These are phyloP conservation scores for Eucommia ulmoides DNA, from an alignment of 257 asterid species.

Conservation along the genomic window DNA sequence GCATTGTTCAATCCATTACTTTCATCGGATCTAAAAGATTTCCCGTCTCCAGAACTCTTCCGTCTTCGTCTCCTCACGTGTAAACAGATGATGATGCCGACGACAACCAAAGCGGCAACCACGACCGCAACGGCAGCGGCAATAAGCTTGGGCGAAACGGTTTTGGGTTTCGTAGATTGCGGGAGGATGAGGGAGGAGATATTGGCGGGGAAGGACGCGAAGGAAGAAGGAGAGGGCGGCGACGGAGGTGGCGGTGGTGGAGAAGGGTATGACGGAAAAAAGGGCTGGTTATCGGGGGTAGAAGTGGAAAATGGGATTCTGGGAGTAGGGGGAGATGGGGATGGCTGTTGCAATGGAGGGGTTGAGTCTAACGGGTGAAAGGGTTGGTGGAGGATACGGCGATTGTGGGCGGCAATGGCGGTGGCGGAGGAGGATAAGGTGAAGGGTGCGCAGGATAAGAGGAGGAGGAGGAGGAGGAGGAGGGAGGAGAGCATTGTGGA, in stretches of 20 bases:
- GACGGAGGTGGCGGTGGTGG: slow-evolving; percentile 6
- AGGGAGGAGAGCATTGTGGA: background rate
- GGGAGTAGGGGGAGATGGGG: background rate
- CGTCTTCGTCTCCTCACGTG: slow-evolving; percentile 2
- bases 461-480: slow-evolving; percentile 6
- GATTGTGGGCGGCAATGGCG: slow-evolving; percentile 9
- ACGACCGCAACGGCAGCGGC: slow-evolving; percentile 8
- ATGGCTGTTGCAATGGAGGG: slow-evolving; percentile 7
- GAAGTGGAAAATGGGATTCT: slow-evolving; percentile 10
- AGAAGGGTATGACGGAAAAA: slow-evolving; percentile 9
- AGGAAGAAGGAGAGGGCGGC: slow-evolving; percentile 8
- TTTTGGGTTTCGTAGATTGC: slow-evolving; percentile 5
- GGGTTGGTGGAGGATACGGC: slow-evolving; percentile 23
- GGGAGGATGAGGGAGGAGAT: slow-evolving; percentile 12
- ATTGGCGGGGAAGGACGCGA: slow-evolving; percentile 14
- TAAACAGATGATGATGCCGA: slow-evolving; percentile 8
- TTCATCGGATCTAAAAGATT: slow-evolving; percentile 5
- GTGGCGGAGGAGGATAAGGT: background rate
- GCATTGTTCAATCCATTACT: background rate
- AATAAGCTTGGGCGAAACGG: slow-evolving; percentile 10
- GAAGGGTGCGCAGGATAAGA: background rate
- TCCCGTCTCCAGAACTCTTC: background rate
- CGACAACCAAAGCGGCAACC: slow-evolving; percentile 8
- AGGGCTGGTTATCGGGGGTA: background rate
- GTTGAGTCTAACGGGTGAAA: slow-evolving; percentile 6